Base-by-base conservation (phyloP, 441 rosid species). In the Croton setiger region DNA sequence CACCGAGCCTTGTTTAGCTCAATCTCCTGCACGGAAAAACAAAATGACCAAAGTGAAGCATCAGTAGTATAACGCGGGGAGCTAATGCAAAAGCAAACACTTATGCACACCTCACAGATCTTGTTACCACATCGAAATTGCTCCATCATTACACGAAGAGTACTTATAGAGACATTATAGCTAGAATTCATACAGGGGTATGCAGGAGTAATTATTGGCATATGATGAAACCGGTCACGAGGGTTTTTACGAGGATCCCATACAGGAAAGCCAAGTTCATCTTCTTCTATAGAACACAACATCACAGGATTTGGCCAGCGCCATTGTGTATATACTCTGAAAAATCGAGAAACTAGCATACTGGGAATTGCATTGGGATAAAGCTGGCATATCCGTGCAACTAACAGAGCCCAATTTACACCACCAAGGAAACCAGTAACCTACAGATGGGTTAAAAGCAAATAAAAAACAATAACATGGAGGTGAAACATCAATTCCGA, bases 291-390 rank as follows among this genome's bases (percentile, higher is more conserved):
- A 20, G 93, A 80, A 79, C 99, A 94, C 11, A 92, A 76, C 97
- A 92, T 94, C 68, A 94, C 99, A 45, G 98, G 99, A 74, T 94
- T 94, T 18, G 99, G 99, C 99, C 99, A 90, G 55, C 88, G 89
- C 99, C 98, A 94, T 64, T 84, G 94, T 20, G 97, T 92, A 72
- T 87, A 88, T 23, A 94, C 96, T 83, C 98, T 80, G 69, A 92
- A 94, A 69, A 92, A 92, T 1, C 98, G 85, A 74, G 98, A 88
- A 69, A 92, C 90, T 70, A 92, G 81, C 97, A 90, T 92, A 64
- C 96, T 88, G 57, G 99, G 98, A 71, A 86, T 77, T 6, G 99
- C 98, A 62, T 90, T 88, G 51, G 99, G 99, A 84, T 92, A 94
- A 64, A 94, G 91, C 78, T 94, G 98, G 86, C 99, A 94, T 48